Conservation (phyloP, 352 stramenopile genomes). For the Poterioochromonas sp. region DNA sequence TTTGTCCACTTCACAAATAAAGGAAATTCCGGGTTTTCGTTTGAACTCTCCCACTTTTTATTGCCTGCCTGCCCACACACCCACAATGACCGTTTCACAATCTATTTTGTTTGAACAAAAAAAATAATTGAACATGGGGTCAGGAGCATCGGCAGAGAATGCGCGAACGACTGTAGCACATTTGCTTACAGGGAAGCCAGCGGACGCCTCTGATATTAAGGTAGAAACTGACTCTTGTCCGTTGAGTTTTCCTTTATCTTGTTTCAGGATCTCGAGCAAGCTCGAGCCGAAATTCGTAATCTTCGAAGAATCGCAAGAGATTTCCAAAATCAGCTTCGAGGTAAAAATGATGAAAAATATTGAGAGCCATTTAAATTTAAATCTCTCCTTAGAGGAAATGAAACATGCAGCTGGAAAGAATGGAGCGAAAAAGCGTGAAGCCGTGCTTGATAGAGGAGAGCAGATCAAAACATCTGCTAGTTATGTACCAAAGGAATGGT, state of each 20-base stretch:
- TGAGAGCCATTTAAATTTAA: not conserved
- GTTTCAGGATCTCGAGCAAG: conserved; percentile 34
- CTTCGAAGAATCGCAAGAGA: conserved; percentile 15
- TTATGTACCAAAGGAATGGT: conserved; percentile 23
- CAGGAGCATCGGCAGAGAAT: conserved; percentile 23
- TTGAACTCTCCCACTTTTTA: no score
- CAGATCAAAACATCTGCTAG: not conserved
- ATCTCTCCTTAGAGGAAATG: conserved; percentile 19
- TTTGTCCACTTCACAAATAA: no score
- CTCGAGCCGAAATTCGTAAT: conserved; percentile 28
- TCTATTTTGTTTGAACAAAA: no score
- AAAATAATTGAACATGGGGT: no score
- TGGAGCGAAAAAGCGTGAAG: conserved; percentile 25
- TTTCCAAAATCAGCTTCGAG: conserved; percentile 31
- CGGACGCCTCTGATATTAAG: conserved; percentile 36
- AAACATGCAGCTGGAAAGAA: not conserved
- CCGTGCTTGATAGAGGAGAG: conserved; percentile 29
- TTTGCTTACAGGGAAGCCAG: conserved; percentile 29
- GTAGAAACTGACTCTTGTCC: not conserved
- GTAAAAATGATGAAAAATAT: not conserved
- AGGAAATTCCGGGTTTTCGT: no score
- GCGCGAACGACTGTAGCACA: conserved; percentile 12
- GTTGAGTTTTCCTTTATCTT: not conserved
- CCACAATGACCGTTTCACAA: no score
- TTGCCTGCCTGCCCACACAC: no score